phyloP scores from a whole-genome alignment of 129 eudicot genomes.

The Escallonia rubra region DNA sequence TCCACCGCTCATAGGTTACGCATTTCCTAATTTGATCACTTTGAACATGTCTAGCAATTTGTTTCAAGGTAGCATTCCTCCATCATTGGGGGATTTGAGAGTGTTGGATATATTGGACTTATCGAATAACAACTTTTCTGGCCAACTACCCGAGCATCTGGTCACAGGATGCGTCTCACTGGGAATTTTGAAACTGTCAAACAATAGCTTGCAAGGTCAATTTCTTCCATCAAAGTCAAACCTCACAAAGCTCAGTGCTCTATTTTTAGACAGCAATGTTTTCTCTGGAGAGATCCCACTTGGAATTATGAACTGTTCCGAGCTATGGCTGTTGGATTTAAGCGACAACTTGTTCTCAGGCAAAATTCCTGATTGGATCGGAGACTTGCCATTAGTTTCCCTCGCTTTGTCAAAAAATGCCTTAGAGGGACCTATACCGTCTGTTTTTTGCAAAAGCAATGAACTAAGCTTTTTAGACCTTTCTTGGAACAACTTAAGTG shows the following conservation, averaged over 20 bases:
- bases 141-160: conserved; percentile 1
- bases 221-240: not conserved
- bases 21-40: not conserved
- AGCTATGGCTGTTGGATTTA: not conserved
- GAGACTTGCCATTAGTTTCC: not conserved
- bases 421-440: conserved; percentile 5
- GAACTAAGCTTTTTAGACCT: no score
- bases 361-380: not conserved
- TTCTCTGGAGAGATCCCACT: not conserved
- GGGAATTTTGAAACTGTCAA: not conserved
- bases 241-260: not conserved
- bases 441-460: not conserved
- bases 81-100: conserved; percentile 4
- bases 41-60: conserved; percentile 5
- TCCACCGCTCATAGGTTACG: not conserved
- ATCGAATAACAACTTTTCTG: conserved; percentile 11
- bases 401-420: conserved; percentile 1
- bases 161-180: not conserved
- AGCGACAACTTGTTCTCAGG: conserved; percentile 4
- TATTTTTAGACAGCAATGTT: conserved; percentile 10
- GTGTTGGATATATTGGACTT: not conserved
- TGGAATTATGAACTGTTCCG: not conserved
- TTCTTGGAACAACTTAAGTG: no score
- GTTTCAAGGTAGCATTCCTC: conserved; percentile 7
- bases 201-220: conserved; percentile 10